Percentiles rank a stretch among this genome's conserved stretches.
Evolutionary conservation across 2,329 filamentous ascomycete genomes (phyloP).

Genomic region (Ceratocystis huliohia): DNA sequence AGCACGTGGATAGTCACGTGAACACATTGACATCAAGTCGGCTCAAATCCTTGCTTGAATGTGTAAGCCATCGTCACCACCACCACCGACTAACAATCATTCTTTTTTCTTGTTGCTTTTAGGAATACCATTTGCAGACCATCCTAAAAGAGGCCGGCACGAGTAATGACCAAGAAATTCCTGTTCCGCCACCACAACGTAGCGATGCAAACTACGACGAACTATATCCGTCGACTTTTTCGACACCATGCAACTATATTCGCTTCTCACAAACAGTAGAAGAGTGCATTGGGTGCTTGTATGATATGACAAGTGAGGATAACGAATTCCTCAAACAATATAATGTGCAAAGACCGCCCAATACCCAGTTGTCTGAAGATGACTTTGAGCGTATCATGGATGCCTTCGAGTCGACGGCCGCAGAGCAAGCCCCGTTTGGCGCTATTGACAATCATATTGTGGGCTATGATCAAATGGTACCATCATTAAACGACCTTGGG

Average conservation of each 20-base stretch:
- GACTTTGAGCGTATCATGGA: slow-evolving; percentile 91
- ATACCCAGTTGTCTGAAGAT: slow-evolving; percentile 65
- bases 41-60: slow-evolving; percentile 9
- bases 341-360: slow-evolving; percentile 60
- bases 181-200: slow-evolving; percentile 51
- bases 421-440: slow-evolving; percentile 75
- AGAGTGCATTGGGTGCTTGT: slow-evolving; percentile 78
- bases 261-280: slow-evolving; percentile 97
- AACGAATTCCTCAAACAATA: slow-evolving; percentile 70
- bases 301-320: slow-evolving; percentile 91
- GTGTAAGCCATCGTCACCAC: not conserved
- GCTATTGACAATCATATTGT: slow-evolving; percentile 80
- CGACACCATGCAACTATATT: slow-evolving; percentile 84
- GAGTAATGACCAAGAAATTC: slow-evolving; percentile 49
- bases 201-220: slow-evolving; percentile 71
- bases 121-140: slow-evolving; percentile 94
- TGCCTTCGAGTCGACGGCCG: slow-evolving; percentile 80
- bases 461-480: slow-evolving; percentile 62
- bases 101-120: slow-evolving; percentile 17
- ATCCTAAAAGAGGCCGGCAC: slow-evolving; percentile 49
- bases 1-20: slow-evolving; percentile 41
- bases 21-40: slow-evolving; percentile 6
- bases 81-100: not conserved
- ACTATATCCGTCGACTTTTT: slow-evolving; percentile 67
- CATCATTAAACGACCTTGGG: slow-evolving; percentile 45